These are phyloP conservation scores for Phytopythium oedochilum DNA, from an alignment of 352 stramenopile species.

Conservation along the genomic window DNA sequence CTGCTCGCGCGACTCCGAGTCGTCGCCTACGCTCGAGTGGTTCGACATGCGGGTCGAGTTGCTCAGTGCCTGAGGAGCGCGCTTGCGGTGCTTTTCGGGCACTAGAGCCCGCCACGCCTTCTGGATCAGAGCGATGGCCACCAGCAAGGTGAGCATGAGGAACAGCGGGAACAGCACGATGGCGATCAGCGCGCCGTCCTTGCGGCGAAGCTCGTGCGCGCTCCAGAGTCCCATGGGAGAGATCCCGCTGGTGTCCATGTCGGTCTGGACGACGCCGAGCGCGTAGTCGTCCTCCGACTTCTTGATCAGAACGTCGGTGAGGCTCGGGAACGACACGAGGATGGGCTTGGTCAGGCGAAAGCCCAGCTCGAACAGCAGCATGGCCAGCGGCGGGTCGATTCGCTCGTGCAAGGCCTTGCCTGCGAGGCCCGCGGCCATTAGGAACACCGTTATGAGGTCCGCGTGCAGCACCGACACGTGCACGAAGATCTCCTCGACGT, in stretches of 20 bases:
- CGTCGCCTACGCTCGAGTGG: neutral
- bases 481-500: slow-evolving; percentile 18
- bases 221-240: slow-evolving; percentile 1
- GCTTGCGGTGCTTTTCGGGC: neutral
- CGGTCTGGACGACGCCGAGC: neutral
- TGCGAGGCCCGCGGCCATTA: neutral
- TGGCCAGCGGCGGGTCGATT: slow-evolving; percentile 6
- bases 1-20: neutral
- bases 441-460: slow-evolving; percentile 21
- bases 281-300: slow-evolving; percentile 1
- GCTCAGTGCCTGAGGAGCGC: too few species aligned
- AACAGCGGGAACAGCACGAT: neutral
- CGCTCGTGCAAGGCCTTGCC: slow-evolving; percentile 1
- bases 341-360: neutral
- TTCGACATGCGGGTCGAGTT: too few species aligned
- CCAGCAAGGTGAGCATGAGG: neutral
- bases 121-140: neutral
- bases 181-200: neutral
- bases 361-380: slow-evolving; percentile 5
- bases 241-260: neutral
- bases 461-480: slow-evolving; percentile 28
- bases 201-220: neutral
- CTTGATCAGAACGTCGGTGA: neutral
- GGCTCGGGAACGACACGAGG: neutral
- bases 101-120: neutral